Evolutionary conservation across 164 flowering plant genomes (phyloP).

Genomic region (Vitis rotundifolia): DNA sequence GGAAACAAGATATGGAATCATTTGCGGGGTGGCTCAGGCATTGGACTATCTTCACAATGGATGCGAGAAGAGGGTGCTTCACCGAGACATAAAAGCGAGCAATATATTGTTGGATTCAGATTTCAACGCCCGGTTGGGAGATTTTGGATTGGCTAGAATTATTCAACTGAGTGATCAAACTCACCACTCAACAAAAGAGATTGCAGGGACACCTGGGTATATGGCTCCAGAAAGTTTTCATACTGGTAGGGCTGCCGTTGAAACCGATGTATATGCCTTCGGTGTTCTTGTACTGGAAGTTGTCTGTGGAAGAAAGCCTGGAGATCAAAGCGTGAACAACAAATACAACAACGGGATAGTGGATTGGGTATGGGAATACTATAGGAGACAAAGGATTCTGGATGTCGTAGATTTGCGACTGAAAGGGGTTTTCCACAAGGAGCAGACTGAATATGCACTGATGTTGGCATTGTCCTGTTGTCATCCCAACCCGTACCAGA

Average conservation of each 20-base stretch:
- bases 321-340: conserved; percentile 5
- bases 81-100: conserved; percentile 50
- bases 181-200: conserved; percentile 40
- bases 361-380: conserved; percentile 45
- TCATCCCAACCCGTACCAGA: conserved; percentile 51
- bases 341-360: conserved; percentile 24
- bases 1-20: conserved; percentile 41
- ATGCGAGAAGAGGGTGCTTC: conserved; percentile 41
- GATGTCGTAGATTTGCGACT: conserved; percentile 36
- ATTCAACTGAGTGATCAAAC: conserved; percentile 24
- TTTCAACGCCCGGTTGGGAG: conserved; percentile 43
- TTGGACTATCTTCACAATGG: conserved; percentile 49
- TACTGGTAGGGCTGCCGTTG: conserved; percentile 35
- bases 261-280: conserved; percentile 44
- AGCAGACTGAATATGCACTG: conserved; percentile 29
- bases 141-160: conserved; percentile 48
- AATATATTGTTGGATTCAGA: conserved; percentile 45
- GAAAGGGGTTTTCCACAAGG: conserved; percentile 19
- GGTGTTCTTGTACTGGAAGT: conserved; percentile 45
- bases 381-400: conserved; percentile 18
- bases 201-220: conserved; percentile 51
- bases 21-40: conserved; percentile 44
- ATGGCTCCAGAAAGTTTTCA: conserved; percentile 57
- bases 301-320: conserved; percentile 41
- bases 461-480: conserved; percentile 56